phyloP scores from a whole-genome alignment of 768 basidiomycete species.

The Kwoniella heveanensis region DNA sequence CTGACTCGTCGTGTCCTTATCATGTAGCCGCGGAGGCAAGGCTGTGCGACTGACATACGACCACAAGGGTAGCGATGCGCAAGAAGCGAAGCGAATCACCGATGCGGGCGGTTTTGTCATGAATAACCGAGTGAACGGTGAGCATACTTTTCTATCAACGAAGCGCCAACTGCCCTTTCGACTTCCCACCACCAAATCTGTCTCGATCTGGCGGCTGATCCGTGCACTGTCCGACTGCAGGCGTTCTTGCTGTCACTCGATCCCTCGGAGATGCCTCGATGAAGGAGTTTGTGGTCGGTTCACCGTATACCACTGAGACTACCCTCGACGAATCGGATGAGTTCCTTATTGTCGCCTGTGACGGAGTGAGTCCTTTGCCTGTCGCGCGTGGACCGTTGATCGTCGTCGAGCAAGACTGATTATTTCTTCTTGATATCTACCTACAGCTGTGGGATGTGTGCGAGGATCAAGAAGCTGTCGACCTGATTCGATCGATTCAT shows the following conservation, averaged over 20 bases:
- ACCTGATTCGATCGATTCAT: conserved; percentile 67
- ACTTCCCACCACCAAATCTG: no score
- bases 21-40: conserved; percentile 74
- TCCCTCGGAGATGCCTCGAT: conserved; percentile 95
- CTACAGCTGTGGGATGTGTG: conserved; percentile 92
- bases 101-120: conserved; percentile 98
- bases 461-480: conserved; percentile 85
- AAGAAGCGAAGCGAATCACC: conserved; percentile 95
- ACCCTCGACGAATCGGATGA: conserved; percentile 87
- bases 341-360: conserved; percentile 92
- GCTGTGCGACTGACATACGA: conserved; percentile 95
- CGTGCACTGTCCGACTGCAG: conserved; percentile 32
- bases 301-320: conserved; percentile 98
- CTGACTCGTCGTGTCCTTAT: no score
- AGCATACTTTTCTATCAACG: conserved; percentile 18
- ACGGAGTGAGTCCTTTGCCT: conserved; percentile 71
- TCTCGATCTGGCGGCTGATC: no score
- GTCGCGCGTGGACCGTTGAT: no score
- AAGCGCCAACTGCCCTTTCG: background rate
- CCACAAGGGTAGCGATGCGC: conserved; percentile 95
- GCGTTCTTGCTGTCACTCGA: conserved; percentile 89
- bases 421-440: background rate
- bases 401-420: no score
- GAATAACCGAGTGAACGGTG: conserved; percentile 95
- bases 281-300: conserved; percentile 99